Conservation (phyloP, 805 yeast genomes). For the Debaryomyces tyrocola region DNA sequence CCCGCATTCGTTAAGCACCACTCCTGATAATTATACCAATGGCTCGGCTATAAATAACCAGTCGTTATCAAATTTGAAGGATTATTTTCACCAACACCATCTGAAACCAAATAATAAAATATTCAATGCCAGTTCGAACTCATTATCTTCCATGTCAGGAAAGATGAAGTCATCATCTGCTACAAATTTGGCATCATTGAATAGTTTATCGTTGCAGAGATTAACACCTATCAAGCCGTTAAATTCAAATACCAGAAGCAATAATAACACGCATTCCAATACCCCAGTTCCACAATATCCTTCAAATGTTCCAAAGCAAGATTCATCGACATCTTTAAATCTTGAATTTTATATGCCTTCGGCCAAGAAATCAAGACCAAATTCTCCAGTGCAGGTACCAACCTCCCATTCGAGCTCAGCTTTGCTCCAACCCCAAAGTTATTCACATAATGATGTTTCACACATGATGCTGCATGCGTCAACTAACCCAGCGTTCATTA, state of each 20-base stretch:
- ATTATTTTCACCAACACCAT: constrained; percentile 28
- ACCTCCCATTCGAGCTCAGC: constrained; percentile 1
- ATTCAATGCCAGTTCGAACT: constrained; percentile 17
- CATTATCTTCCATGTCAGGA: constrained; percentile 18
- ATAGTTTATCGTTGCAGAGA: constrained; percentile 29
- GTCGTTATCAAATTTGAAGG: constrained; percentile 32
- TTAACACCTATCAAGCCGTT: constrained; percentile 44
- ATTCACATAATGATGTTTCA: background rate
- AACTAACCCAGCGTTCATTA: constrained; percentile 22
- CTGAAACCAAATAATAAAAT: constrained; percentile 8
- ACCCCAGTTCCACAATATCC: constrained; percentile 21
- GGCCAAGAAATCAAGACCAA: constrained; percentile 47
- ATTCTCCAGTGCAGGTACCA: constrained; percentile 36
- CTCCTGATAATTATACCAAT: constrained; percentile 26
- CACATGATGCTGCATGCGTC: too few relatives aligned
- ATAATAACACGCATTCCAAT: constrained; percentile 16
- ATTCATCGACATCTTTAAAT: constrained; percentile 33
- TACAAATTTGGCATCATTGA: constrained; percentile 12
- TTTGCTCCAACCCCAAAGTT: background rate
- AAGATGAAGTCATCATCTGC: constrained; percentile 20
- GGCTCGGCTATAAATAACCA: constrained; percentile 5
- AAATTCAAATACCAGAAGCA: constrained; percentile 5
- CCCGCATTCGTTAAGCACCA: constrained; percentile 29
- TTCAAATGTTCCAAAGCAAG: constrained; percentile 14
- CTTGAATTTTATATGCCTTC: constrained; percentile 33